phyloP scores from a whole-genome alignment of 2,329 filamentous ascomycete genomes.

The Pezicula carpinea region DNA sequence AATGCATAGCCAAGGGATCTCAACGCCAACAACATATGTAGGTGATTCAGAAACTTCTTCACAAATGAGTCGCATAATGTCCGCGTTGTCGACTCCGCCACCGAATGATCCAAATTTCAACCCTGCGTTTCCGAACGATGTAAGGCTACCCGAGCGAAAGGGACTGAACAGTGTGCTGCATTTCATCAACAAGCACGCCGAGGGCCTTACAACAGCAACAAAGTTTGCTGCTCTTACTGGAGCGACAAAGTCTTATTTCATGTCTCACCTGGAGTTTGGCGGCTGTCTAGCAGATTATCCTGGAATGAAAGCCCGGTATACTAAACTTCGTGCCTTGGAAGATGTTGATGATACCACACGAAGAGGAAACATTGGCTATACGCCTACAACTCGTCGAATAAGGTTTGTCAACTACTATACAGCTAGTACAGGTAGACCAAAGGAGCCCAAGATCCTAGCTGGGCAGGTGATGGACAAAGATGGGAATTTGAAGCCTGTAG shows the following conservation, averaged over 20 bases:
- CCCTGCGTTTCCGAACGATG: slow-evolving; percentile 70
- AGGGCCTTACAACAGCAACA: slow-evolving; percentile 45
- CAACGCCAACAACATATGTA: slow-evolving; percentile 11
- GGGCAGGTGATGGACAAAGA: slow-evolving; percentile 13
- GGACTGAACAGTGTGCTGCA: slow-evolving; percentile 66
- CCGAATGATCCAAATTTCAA: slow-evolving; percentile 64
- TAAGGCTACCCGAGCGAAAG: slow-evolving; percentile 61
- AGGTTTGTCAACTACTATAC: slow-evolving; percentile 91
- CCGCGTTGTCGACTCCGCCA: slow-evolving; percentile 17
- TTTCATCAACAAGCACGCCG: slow-evolving; percentile 77
- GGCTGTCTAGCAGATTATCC: slow-evolving; percentile 73
- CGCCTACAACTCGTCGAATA: slow-evolving; percentile 44
- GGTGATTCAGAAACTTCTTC: slow-evolving; percentile 16
- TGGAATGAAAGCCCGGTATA: slow-evolving; percentile 66
- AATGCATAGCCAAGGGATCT: slow-evolving; percentile 2
- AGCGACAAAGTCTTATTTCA: slow-evolving; percentile 68
- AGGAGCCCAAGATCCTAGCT: slow-evolving; percentile 35
- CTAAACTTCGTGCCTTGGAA: slow-evolving; percentile 64
- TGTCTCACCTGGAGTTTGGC: slow-evolving; percentile 80
- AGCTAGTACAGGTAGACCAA: slow-evolving; percentile 69
- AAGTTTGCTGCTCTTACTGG: slow-evolving; percentile 34
- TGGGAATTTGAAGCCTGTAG: slow-evolving; percentile 10
- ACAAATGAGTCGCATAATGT: slow-evolving; percentile 19
- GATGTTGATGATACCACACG: slow-evolving; percentile 54
- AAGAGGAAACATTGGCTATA: slow-evolving; percentile 17